Base-by-base conservation (phyloP, 768 basidiomycete species). In the Leccinum fibrillosum region DNA sequence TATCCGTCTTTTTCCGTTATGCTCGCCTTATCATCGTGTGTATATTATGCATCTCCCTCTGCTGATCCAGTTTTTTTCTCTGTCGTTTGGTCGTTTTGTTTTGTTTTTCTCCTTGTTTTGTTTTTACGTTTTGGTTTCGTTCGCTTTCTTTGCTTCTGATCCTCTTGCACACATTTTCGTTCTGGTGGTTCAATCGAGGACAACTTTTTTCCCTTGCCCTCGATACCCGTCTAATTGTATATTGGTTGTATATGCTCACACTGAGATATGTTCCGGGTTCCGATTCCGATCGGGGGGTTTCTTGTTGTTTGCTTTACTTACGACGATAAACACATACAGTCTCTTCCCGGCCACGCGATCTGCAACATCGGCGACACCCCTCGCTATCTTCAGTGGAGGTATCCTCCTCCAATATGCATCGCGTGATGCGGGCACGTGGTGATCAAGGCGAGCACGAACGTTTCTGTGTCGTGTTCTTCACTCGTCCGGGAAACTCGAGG, bases 31-130 rank as follows among this genome's bases (percentile, higher is more conserved):
- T 35, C 35, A 10, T 23, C 34, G 19, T 49, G 25, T 52, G 35
- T 63, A 57, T 48, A 48, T 55, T 50, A 34, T 59, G 37, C 37
- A 37, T 37, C 34, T 44, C 32, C 11, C 19, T 53, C 23, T 25
- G 32, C 42, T 32, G 11, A 19, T 50, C 48, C 25, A 15, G 39
- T 28, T 28, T 49, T 5, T 23, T 37, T 17, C 37, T 37, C 17
- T 37, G 37, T 17, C 37, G 37, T 37, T 37, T 17, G 17, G 26
- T 48, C 26, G 23, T 4, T 17, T n/a, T 28, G n/a, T 49, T 49
- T 13, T 17, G 11, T 32, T 32, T 9, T 49, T 17, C n/a, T 37
- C 37, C 37, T 17, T 37, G 17, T 37, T 37, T 37, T 2, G 17
- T 37, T 17, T 37, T 6, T 48, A 12, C 12, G 3, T 28, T 28